These are phyloP conservation scores for Vicia sativa DNA, from an alignment of 306 rosid species.

Conservation along the genomic window DNA sequence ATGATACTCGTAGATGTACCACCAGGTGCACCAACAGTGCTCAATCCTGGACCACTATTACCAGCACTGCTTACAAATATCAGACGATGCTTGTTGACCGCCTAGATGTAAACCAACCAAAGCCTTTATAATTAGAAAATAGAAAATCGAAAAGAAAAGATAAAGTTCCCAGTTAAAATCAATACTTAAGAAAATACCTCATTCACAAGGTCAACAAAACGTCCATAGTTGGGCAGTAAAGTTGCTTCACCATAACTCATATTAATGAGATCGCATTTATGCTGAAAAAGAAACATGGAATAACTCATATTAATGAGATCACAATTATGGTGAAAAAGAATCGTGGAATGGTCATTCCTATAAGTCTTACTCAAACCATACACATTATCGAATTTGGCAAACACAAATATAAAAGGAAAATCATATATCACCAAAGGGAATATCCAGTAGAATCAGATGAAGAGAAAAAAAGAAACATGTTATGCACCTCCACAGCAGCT, in stretches of 20 bases:
- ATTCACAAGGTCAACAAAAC: constrained; percentile 92
- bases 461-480: constrained; percentile 19
- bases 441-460: constrained; percentile 27
- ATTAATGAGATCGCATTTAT: constrained; percentile 91
- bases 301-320: constrained; percentile 96
- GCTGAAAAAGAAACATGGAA: constrained; percentile 60
- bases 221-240: constrained; percentile 92
- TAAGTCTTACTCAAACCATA: constrained; percentile 22
- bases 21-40: constrained; percentile 99
- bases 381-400: constrained; percentile 10
- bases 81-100: constrained; percentile 78
- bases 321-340: constrained; percentile 81
- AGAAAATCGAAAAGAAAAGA: constrained; percentile 32
- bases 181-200: constrained; percentile 59
- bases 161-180: constrained; percentile 28
- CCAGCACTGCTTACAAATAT: constrained; percentile 98
- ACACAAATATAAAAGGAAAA: constrained; percentile 26
- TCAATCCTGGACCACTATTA: constrained; percentile 96
- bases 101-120: constrained; percentile 57
- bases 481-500: constrained; percentile 91
- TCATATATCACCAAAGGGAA: constrained; percentile 24
- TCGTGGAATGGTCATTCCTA: constrained; percentile 29
- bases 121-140: constrained; percentile 37
- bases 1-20: constrained; percentile 94
- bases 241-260: constrained; percentile 98